These are phyloP conservation scores for Aureobasidium sp. DNA, from an alignment of 2,329 filamentous ascomycete species.

Conservation along the genomic window DNA sequence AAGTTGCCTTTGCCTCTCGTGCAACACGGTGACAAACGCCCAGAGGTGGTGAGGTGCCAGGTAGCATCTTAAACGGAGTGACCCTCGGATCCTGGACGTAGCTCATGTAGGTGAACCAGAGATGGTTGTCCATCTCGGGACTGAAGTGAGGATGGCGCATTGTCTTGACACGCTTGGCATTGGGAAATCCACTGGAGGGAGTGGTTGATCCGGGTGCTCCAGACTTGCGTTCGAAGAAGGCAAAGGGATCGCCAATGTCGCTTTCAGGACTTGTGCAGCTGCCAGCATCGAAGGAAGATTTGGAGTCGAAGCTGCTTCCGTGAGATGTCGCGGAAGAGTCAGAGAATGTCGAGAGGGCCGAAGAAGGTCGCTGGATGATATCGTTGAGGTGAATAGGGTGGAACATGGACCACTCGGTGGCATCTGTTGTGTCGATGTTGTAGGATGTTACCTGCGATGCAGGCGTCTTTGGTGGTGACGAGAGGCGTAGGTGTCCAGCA, in stretches of 20 bases:
- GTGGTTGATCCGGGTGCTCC: conserved; percentile 20
- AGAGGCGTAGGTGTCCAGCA: conserved; percentile 27
- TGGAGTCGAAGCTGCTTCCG: conserved; percentile 49
- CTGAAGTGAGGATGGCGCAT: conserved; percentile 44
- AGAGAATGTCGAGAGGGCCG: conserved; percentile 50
- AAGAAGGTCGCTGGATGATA: conserved; percentile 46
- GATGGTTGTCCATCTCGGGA: conserved; percentile 55
- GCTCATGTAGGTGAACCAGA: conserved; percentile 58
- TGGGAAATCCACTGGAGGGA: conserved; percentile 21
- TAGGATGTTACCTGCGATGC: conserved; percentile 29
- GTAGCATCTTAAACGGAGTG: conserved; percentile 59
- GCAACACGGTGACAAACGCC: conserved; percentile 57
- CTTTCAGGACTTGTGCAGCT: conserved; percentile 55
- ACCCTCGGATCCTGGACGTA: conserved; percentile 59
- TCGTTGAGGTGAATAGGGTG: conserved; percentile 29
- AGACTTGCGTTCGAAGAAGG: conserved; percentile 25
- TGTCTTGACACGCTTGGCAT: conserved; percentile 36
- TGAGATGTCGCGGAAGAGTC: conserved; percentile 55
- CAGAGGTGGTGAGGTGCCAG: conserved; percentile 54
- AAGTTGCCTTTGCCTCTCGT: conserved; percentile 52
- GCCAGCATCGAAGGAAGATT: conserved; percentile 46
- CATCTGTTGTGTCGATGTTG: not conserved
- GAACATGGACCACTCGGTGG: conserved; percentile 12
- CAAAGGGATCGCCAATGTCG: conserved; percentile 49
- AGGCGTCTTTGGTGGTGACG: conserved; percentile 44